These are phyloP conservation scores for Alternaria triticina DNA, from an alignment of 2,329 filamentous ascomycete genomes.

Conservation along the genomic window DNA sequence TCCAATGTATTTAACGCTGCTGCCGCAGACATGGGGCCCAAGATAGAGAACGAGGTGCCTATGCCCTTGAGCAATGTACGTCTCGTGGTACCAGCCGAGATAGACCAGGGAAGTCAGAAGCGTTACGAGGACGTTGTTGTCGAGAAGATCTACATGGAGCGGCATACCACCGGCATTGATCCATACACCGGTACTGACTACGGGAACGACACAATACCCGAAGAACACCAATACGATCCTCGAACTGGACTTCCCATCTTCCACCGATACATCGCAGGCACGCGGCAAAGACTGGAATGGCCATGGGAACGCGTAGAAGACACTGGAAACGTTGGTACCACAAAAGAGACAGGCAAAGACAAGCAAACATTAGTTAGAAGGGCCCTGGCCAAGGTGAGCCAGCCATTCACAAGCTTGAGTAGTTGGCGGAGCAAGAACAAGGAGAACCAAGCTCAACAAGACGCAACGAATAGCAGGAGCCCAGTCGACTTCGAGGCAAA, in stretches of 20 bases:
- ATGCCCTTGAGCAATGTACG: conserved; percentile 76
- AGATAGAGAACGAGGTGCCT: conserved; percentile 60
- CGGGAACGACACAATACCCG: conserved; percentile 30
- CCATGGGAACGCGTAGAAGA: conserved; percentile 35
- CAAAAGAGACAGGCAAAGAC: conserved; percentile 12
- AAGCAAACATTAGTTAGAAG: conserved; percentile 19
- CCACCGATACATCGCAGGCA: conserved; percentile 46
- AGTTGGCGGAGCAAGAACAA: conserved; percentile 20
- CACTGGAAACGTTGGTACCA: conserved; percentile 3
- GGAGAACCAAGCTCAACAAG: conserved; percentile 2
- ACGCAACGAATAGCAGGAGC: not conserved
- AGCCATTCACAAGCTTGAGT: conserved; percentile 25
- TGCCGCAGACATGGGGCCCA: conserved; percentile 44
- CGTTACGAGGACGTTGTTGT: conserved; percentile 62
- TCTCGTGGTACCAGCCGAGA: conserved; percentile 75
- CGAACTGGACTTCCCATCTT: conserved; percentile 37
- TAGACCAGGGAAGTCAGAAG: conserved; percentile 57
- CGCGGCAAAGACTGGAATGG: conserved; percentile 38
- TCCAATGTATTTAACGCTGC: conserved; percentile 45
- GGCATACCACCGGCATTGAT: conserved; percentile 39
- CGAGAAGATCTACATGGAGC: conserved; percentile 40
- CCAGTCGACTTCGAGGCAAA: conserved; percentile 3
- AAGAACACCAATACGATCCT: conserved; percentile 40
- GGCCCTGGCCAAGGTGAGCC: conserved; percentile 22
- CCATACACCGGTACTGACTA: conserved; percentile 40